phyloP scores from a whole-genome alignment of 345 rosid genomes.

The Citrus hindsii region DNA sequence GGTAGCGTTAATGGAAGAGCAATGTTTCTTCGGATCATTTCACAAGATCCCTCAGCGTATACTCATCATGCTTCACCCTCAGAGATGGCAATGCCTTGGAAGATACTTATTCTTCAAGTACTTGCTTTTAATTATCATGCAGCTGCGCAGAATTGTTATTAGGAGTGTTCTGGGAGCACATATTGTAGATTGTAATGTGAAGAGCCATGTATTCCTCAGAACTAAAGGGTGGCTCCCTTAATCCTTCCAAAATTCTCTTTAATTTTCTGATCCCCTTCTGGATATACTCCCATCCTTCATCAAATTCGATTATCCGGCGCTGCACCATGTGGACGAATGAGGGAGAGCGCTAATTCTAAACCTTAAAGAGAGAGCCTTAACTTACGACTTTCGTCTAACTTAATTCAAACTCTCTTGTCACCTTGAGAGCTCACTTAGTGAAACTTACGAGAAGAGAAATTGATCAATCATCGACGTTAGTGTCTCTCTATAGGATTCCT shows the following conservation, averaged over 20 bases:
- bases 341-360: too few relatives aligned
- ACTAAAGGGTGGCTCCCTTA: constrained; percentile 47
- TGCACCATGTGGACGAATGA: neutral
- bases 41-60: constrained; percentile 74
- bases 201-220: constrained; percentile 83
- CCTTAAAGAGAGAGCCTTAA: too few relatives aligned
- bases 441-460: too few relatives aligned
- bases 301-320: constrained; percentile 56
- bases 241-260: constrained; percentile 69
- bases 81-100: constrained; percentile 69
- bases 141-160: constrained; percentile 78
- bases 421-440: too few relatives aligned
- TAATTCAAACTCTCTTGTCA: too few relatives aligned
- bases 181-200: constrained; percentile 60
- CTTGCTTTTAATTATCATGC: constrained; percentile 68
- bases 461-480: too few relatives aligned
- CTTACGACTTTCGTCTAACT: too few relatives aligned
- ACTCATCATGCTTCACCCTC: constrained; percentile 78
- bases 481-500: too few relatives aligned
- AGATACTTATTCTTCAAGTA: constrained; percentile 60
- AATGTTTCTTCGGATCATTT: constrained; percentile 26
- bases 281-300: constrained; percentile 81
- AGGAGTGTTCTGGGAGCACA: constrained; percentile 89
- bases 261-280: constrained; percentile 70
- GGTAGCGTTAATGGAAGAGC: constrained; percentile 67